phyloP scores from a whole-genome alignment of 805 yeast species.

The Yarrowia hollandica region DNA sequence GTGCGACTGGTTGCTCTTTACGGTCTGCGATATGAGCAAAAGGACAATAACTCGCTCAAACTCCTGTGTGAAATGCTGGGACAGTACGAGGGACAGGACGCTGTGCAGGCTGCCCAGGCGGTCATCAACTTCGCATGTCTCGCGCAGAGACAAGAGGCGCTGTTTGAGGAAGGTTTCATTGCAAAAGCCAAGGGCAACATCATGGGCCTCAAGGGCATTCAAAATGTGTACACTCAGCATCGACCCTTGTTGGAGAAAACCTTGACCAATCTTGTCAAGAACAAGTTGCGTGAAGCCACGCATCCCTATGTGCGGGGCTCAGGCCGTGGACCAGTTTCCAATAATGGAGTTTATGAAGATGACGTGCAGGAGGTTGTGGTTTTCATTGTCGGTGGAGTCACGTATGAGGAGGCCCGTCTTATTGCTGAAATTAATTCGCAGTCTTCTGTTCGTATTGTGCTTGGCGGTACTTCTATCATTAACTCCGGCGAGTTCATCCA shows the following conservation, averaged over 20 bases:
- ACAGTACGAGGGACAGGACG: slow-evolving; percentile 38
- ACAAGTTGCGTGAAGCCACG: slow-evolving; percentile 29
- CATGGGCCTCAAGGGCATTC: slow-evolving; percentile 48
- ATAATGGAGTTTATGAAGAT: slow-evolving; percentile 33
- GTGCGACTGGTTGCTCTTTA: slow-evolving; percentile 72
- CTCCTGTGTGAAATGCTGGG: slow-evolving; percentile 34
- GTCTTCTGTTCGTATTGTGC: slow-evolving; percentile 57
- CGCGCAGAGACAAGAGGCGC: slow-evolving; percentile 47
- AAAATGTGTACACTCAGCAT: slow-evolving; percentile 82
- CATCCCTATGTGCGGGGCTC: slow-evolving; percentile 14
- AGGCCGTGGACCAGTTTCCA: slow-evolving; percentile 18
- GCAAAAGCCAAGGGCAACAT: slow-evolving; percentile 47
- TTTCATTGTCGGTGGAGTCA: slow-evolving; percentile 75
- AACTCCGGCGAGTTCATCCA: slow-evolving; percentile 49
- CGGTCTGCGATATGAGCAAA: slow-evolving; percentile 65
- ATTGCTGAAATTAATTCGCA: slow-evolving; percentile 66
- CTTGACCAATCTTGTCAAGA: slow-evolving; percentile 42
- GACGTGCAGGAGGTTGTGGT: slow-evolving; percentile 44
- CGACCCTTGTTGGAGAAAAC: slow-evolving; percentile 65
- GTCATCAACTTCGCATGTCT: slow-evolving; percentile 48
- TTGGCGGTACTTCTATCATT: slow-evolving; percentile 77
- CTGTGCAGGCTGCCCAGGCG: slow-evolving; percentile 48
- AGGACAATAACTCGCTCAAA: slow-evolving; percentile 48
- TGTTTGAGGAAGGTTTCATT: slow-evolving; percentile 45
- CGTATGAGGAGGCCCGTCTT: slow-evolving; percentile 87